Base-by-base conservation (phyloP, 164 flowering plant genomes). In the Protea cynaroides region DNA sequence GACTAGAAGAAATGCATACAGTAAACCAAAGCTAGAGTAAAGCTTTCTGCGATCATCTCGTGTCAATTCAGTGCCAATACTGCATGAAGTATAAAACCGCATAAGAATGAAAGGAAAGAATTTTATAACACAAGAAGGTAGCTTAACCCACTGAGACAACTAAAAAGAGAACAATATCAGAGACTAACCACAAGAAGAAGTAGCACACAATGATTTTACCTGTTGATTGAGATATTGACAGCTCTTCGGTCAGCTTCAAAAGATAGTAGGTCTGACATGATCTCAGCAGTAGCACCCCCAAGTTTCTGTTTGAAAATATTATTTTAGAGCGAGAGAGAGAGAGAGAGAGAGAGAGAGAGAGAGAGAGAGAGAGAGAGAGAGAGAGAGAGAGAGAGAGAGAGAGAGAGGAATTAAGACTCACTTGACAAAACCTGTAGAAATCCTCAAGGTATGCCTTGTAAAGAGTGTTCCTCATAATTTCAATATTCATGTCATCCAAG, bases 171-270 rank as follows among this genome's bases (percentile, higher is more conserved):
- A 4, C 34, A 29, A 29, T 1, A 29, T 29, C 34, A 29, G 34
- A 29, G 4, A 29, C 34, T 29, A 29, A 29, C 34, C 34, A 29
- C 34, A 29, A 29, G 34, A 29, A 29, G 4, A 29, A 29, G 4
- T 29, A 29, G 34, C 34, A 29, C 34, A 29, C 1, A 29, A 29
- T 29, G 34, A 29, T 29, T 29, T 29, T 29, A 29, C 34, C 34
- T 29, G 34, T 29, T 29, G 34, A 29, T 29, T 4, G 34, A 29
- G 34, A 29, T 29, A 75, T 92, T 92, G 37, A 95, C 96, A 71
- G 97, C 97, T 70, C 99, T 95, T 76, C 99, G 78, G 65, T 95
- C 99, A 59, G 99, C 99, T 80, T 95, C 99, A 80, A 95, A 95
- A 36, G 99, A 69, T 43, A 95, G 87, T 53, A 95, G 89, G 74